Evolutionary conservation across 1,139 yeast genomes (phyloP).

Genomic region (Zygosaccharomyces pseudobailii): DNA sequence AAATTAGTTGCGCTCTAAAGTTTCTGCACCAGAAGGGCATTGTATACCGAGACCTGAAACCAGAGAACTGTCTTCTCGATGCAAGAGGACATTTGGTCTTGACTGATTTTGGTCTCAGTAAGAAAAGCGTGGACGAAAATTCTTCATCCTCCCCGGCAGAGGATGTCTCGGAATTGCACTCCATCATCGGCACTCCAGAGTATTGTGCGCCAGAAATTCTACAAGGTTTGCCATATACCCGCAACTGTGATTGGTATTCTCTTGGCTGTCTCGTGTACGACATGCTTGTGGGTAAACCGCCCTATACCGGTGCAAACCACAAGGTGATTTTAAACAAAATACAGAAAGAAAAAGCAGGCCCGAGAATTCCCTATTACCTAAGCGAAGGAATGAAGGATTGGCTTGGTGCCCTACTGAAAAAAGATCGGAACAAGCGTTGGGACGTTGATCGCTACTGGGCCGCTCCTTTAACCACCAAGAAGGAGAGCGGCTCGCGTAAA

Average conservation of each 20-base stretch:
- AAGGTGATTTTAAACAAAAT: slow-evolving; percentile 80
- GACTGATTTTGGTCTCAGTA: slow-evolving; percentile 90
- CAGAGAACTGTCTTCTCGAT: slow-evolving; percentile 86
- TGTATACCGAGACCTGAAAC: slow-evolving; percentile 87
- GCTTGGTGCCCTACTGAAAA: slow-evolving; percentile 63
- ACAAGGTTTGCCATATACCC: slow-evolving; percentile 79
- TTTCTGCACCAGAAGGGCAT: slow-evolving; percentile 81
- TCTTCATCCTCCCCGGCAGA: slow-evolving; percentile 12
- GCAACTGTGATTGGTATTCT: slow-evolving; percentile 95
- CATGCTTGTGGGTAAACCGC: slow-evolving; percentile 87
- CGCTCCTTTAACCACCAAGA: slow-evolving; percentile 20
- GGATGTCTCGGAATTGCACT: slow-evolving; percentile 43
- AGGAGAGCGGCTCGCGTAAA: slow-evolving; percentile 35
- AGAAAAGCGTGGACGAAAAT: slow-evolving; percentile 41
- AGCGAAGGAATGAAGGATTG: slow-evolving; percentile 84
- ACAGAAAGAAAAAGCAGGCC: slow-evolving; percentile 54
- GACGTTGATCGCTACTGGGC: slow-evolving; percentile 51
- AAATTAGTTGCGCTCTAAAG: slow-evolving; percentile 73
- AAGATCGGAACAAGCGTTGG: slow-evolving; percentile 69
- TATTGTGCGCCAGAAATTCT: slow-evolving; percentile 96
- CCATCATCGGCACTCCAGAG: slow-evolving; percentile 91
- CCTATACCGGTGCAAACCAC: slow-evolving; percentile 86
- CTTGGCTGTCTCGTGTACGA: slow-evolving; percentile 87
- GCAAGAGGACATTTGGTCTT: slow-evolving; percentile 73
- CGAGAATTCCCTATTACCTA: slow-evolving; percentile 75